Conservation (phyloP, 768 basidiomycete genomes). For the Pleurotus djamor region DNA sequence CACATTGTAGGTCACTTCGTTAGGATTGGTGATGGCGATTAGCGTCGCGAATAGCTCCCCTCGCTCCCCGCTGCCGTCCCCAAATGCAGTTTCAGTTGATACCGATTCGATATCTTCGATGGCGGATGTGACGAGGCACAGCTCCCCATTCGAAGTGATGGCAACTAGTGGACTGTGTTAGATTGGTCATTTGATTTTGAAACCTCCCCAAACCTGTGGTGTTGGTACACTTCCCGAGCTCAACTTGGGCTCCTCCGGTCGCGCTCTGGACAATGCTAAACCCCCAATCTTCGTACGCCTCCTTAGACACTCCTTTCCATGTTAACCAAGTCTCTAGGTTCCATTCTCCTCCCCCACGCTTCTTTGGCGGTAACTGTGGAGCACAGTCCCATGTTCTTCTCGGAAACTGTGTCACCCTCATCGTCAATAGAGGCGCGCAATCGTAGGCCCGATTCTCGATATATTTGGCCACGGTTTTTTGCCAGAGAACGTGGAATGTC, state of each 20-base stretch:
- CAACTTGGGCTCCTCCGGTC: not conserved
- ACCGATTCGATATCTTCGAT: not conserved
- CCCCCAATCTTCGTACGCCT: not conserved
- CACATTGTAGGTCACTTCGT: not conserved
- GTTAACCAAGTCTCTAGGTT: not conserved
- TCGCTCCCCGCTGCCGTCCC: not conserved
- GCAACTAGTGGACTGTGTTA: not conserved
- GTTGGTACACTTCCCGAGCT: not conserved
- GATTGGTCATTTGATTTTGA: not conserved
- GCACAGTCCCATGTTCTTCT: not conserved
- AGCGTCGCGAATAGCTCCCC: not conserved
- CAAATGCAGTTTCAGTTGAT: not conserved
- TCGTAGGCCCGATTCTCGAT: not conserved
- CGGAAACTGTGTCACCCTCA: not conserved
- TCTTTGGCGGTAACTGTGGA: not conserved
- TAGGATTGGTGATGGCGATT: not conserved
- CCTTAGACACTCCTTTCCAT: not conserved
- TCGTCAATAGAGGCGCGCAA: not conserved
- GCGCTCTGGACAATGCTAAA: not conserved
- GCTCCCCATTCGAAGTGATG: not conserved
- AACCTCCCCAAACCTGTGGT: not conserved
- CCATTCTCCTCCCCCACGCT: not conserved
- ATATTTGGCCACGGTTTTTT: not conserved
- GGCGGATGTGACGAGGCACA: not conserved
- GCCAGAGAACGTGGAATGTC: not conserved